Evolutionary conservation across 164 flowering plant species (phyloP).

Genomic region (Umbellularia californica): DNA sequence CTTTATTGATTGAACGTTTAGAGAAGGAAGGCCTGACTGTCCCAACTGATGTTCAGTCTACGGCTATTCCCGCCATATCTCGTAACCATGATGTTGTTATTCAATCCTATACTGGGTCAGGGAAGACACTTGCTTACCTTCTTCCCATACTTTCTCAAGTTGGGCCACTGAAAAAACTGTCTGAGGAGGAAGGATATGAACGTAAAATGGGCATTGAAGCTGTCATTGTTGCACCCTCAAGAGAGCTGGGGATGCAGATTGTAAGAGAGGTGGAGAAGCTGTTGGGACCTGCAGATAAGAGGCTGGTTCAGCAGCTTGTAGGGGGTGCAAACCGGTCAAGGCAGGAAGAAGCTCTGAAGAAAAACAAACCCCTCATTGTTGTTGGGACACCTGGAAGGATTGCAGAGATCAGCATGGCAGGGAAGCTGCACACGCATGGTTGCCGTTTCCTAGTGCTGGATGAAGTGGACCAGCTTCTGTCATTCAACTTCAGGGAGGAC

Average conservation of each 20-base stretch:
- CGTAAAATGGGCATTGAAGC: conserved; percentile 67
- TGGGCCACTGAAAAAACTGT: conserved; percentile 49
- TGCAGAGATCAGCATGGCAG: conserved; percentile 89
- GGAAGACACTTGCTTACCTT: conserved; percentile 89
- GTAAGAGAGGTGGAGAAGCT: conserved; percentile 92
- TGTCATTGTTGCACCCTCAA: conserved; percentile 90
- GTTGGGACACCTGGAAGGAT: conserved; percentile 97
- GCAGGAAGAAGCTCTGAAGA: conserved; percentile 92
- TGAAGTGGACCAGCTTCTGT: conserved; percentile 90
- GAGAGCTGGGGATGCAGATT: conserved; percentile 97
- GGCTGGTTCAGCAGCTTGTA: conserved; percentile 86
- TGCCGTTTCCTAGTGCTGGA: conserved; percentile 86
- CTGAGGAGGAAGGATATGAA: conserved; percentile 21
- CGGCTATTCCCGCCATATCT: conserved; percentile 75
- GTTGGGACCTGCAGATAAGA: conserved; percentile 68
- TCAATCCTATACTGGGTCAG: conserved; percentile 97
- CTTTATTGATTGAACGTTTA: conserved; percentile 54
- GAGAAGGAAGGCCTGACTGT: conserved; percentile 60
- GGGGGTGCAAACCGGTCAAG: conserved; percentile 92
- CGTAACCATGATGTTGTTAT: conserved; percentile 77
- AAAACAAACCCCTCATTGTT: conserved; percentile 85
- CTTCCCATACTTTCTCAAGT: conserved; percentile 86
- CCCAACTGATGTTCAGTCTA: conserved; percentile 90
- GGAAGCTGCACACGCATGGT: conserved; percentile 83
- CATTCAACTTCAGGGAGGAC: conserved; percentile 85